Percentiles rank a stretch among this genome's conserved stretches.
Conservation (phyloP, 768 basidiomycete genomes). For the Naganishia kalamii region DNA sequence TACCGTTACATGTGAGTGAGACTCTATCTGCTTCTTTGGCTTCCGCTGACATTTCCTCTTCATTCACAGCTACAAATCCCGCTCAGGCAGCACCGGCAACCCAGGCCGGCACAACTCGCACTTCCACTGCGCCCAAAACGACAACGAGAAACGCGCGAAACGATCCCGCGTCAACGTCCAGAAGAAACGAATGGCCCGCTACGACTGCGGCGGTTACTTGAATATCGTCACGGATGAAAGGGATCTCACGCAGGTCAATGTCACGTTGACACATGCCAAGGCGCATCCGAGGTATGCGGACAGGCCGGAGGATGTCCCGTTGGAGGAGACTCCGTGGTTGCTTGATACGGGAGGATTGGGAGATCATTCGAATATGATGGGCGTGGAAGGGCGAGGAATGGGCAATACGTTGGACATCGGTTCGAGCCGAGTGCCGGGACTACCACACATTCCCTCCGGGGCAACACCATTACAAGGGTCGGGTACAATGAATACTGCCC, state of each 20-base stretch:
- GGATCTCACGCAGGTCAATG: background rate
- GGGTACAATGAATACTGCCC: no score
- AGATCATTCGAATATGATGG: background rate
- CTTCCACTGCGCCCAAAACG: conserved; percentile 13
- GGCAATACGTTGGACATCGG: background rate
- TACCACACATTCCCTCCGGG: background rate
- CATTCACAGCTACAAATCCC: conserved; percentile 10
- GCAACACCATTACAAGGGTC: no score
- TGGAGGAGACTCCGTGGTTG: conserved; percentile 3
- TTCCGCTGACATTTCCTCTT: background rate
- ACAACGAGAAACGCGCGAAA: background rate
- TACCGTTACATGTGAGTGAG: background rate
- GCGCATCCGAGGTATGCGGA: background rate
- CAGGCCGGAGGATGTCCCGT: background rate
- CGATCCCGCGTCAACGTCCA: conserved; percentile 2
- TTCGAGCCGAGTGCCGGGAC: background rate
- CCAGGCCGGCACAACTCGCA: conserved; percentile 13
- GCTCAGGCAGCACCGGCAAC: conserved; percentile 11
- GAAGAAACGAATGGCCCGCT: conserved; percentile 4
- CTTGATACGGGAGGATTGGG: background rate
- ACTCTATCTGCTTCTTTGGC: no score
- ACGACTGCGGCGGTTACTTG: conserved; percentile 5
- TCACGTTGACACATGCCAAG: background rate
- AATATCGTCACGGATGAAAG: conserved; percentile 10
- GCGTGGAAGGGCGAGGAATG: background rate